phyloP scores from a whole-genome alignment of 2,329 filamentous ascomycete genomes.

The Exserohilum turcica region DNA sequence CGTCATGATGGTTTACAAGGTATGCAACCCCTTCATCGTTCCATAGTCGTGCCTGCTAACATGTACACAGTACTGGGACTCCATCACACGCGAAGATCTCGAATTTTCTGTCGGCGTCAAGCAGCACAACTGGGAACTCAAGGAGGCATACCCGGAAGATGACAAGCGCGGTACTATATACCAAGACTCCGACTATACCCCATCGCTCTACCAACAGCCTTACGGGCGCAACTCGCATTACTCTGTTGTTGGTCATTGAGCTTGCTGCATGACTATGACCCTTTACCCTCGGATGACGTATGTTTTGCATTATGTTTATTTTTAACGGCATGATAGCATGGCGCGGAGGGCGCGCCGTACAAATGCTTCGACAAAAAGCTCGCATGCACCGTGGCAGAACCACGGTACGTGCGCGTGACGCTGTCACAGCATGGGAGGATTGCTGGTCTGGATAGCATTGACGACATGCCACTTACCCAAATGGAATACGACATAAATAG shows the following conservation, averaged over 20 bases:
- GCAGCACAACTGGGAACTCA: conserved; percentile 98
- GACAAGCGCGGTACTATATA: conserved; percentile 81
- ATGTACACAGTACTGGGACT: conserved; percentile 85
- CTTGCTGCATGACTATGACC: background rate
- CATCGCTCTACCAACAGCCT: conserved; percentile 50
- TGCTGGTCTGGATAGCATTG: background rate
- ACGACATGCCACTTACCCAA: background rate
- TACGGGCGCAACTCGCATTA: conserved; percentile 44
- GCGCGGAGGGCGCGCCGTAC: conserved; percentile 18
- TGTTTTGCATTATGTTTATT: conserved; percentile 7
- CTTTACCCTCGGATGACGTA: conserved; percentile 2
- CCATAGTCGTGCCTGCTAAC: conserved; percentile 20
- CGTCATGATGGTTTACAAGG: conserved; percentile 99
- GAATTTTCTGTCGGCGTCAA: conserved; percentile 96
- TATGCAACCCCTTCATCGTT: conserved; percentile 43
- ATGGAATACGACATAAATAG: conserved; percentile 11
- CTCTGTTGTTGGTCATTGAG: conserved; percentile 41
- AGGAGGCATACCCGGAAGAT: conserved; percentile 77
- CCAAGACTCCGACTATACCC: conserved; percentile 65
- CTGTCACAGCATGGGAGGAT: background rate
- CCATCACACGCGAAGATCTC: conserved; percentile 96
- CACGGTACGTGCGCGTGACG: background rate
- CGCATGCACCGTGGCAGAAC: background rate
- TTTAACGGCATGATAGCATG: conserved; percentile 16
- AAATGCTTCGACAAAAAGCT: conserved; percentile 4